Evolutionary conservation across 305 asterid genomes (phyloP).

Genomic region (Striga hermonthica): DNA sequence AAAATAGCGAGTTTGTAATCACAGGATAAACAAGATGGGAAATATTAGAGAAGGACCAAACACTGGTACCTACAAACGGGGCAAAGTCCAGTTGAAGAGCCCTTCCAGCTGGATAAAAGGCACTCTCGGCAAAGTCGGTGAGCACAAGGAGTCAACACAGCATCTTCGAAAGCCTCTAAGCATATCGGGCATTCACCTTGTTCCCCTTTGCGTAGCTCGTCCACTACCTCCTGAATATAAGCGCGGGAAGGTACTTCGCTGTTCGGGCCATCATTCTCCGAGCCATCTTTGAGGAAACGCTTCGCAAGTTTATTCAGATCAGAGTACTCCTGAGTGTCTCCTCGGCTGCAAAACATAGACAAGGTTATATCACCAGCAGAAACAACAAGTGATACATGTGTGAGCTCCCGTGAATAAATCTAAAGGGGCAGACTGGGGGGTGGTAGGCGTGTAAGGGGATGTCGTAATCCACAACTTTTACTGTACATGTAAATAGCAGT

Average conservation of each 20-base stretch:
- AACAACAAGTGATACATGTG: slow-evolving; percentile 18
- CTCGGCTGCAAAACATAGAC: slow-evolving; percentile 65
- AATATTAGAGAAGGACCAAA: slow-evolving; percentile 28
- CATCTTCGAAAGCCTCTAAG: slow-evolving; percentile 98
- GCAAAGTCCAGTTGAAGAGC: slow-evolving; percentile 74
- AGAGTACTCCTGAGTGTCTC: slow-evolving; percentile 94
- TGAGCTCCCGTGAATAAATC: slow-evolving; percentile 7
- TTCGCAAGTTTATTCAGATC: slow-evolving; percentile 86
- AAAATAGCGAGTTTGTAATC: slow-evolving; percentile 5
- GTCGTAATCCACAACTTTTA: too few relatives aligned
- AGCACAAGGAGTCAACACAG: slow-evolving; percentile 98
- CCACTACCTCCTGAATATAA: slow-evolving; percentile 87
- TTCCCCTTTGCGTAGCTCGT: slow-evolving; percentile 83
- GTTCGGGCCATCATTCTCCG: slow-evolving; percentile 48
- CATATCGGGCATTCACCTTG: slow-evolving; percentile 97
- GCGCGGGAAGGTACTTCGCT: slow-evolving; percentile 77
- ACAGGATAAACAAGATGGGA: slow-evolving; percentile 13
- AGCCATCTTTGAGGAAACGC: slow-evolving; percentile 76
- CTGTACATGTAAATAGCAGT: too few relatives aligned
- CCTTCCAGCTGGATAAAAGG: slow-evolving; percentile 93
- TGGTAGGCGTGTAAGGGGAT: background rate
- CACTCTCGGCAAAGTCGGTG: slow-evolving; percentile 96
- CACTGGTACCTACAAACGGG: slow-evolving; percentile 92
- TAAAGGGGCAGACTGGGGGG: slow-evolving; percentile 9
- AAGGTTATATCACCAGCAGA: slow-evolving; percentile 33